These are phyloP conservation scores for Monosporascus sp. DNA, from an alignment of 2,329 filamentous ascomycete genomes.

Conservation along the genomic window DNA sequence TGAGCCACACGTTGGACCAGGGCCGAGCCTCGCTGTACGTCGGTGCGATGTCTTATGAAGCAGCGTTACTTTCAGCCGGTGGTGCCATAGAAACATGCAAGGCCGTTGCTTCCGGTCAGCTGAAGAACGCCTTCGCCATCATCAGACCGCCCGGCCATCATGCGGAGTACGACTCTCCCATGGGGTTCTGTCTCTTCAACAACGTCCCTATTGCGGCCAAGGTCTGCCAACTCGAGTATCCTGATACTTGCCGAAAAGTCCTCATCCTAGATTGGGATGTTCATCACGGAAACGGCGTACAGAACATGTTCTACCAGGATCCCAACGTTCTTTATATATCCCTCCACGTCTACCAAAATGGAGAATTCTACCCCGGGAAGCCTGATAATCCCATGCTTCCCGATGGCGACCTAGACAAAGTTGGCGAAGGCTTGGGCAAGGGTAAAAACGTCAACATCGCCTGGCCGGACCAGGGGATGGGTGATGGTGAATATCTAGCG, in stretches of 20 bases:
- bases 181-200: slow-evolving; percentile 97
- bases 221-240: slow-evolving; percentile 77
- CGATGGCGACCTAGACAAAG: slow-evolving; percentile 57
- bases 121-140: slow-evolving; percentile 93
- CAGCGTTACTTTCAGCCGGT: slow-evolving; percentile 78
- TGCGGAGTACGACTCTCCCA: slow-evolving; percentile 77
- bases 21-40: slow-evolving; percentile 77
- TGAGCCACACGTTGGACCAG: slow-evolving; percentile 57
- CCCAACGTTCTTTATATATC: slow-evolving; percentile 96
- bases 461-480: slow-evolving; percentile 73
- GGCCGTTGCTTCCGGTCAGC: slow-evolving; percentile 73
- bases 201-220: slow-evolving; percentile 92
- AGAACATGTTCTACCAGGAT: slow-evolving; percentile 93
- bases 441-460: slow-evolving; percentile 64
- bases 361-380: slow-evolving; percentile 75
- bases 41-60: slow-evolving; percentile 73
- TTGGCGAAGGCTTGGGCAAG: slow-evolving; percentile 48
- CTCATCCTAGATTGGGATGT: slow-evolving; percentile 91
- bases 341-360: slow-evolving; percentile 80
- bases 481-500: slow-evolving; percentile 92
- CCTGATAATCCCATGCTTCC: slow-evolving; percentile 52
- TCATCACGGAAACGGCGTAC: slow-evolving; percentile 82
- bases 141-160: slow-evolving; percentile 95
- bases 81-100: slow-evolving; percentile 95
- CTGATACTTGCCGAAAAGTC: slow-evolving; percentile 77